phyloP scores from a whole-genome alignment of 129 eudicot genomes.

The Centaurea solstitialis region DNA sequence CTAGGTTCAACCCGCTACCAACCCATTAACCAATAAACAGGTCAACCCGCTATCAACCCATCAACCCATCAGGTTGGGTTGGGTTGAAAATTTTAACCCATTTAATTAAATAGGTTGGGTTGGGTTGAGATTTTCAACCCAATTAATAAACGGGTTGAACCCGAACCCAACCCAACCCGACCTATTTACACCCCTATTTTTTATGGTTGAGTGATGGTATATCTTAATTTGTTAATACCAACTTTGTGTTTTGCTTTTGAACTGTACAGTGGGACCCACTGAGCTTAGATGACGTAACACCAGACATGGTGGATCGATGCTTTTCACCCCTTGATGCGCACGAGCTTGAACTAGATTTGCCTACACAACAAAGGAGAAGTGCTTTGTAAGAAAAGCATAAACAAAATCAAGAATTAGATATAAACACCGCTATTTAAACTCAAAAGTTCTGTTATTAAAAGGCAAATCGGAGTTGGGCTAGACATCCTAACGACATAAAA shows the following conservation, averaged over 20 bases:
- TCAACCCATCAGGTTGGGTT: too few relatives aligned
- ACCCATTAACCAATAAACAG: too few relatives aligned
- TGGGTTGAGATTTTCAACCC: too few relatives aligned
- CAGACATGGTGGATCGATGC: slow-evolving; percentile 75
- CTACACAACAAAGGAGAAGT: slow-evolving; percentile 59
- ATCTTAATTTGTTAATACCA: not conserved
- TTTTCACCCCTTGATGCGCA: slow-evolving; percentile 53
- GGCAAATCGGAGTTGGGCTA: too few relatives aligned
- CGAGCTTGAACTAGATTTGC: slow-evolving; percentile 73
- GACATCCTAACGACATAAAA: not conserved
- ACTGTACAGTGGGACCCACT: slow-evolving; percentile 80
- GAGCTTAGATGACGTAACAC: slow-evolving; percentile 59
- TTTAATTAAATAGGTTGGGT: too few relatives aligned
- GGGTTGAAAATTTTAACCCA: too few relatives aligned
- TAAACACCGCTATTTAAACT: not conserved
- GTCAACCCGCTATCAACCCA: too few relatives aligned
- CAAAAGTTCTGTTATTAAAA: too few relatives aligned
- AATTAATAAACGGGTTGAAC: too few relatives aligned
- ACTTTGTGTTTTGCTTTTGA: not conserved
- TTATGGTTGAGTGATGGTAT: not conserved
- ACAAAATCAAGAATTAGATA: not conserved
- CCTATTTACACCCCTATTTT: too few relatives aligned
- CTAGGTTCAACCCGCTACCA: too few relatives aligned
- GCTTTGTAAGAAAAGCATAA: slow-evolving; percentile 19
- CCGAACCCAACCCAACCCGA: too few relatives aligned